Evolutionary conservation across 176 grass and related monocot species (phyloP).

Genomic region (Raddia distichophylla): DNA sequence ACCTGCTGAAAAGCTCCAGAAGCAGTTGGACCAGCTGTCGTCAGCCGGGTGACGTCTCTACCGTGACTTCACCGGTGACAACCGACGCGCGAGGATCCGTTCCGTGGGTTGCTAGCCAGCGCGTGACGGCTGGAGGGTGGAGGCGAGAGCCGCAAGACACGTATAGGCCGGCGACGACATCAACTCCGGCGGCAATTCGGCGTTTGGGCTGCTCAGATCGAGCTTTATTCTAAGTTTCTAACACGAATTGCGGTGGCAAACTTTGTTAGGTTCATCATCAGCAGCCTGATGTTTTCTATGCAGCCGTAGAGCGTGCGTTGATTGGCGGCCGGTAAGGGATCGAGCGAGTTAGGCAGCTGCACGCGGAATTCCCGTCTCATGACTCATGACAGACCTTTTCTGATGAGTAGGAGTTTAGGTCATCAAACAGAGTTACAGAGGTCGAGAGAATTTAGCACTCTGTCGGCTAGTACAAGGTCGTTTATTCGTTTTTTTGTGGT

Average conservation of each 20-base stretch:
- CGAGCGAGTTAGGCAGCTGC: not conserved
- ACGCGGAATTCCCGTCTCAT: not conserved
- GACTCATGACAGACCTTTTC: not conserved
- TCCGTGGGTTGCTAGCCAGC: not conserved
- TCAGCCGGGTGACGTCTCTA: not conserved
- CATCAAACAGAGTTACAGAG: not conserved
- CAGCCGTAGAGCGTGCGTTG: not conserved
- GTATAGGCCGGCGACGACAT: no score
- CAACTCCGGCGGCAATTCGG: no score
- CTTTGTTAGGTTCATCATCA: not conserved
- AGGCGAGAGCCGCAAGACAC: not conserved
- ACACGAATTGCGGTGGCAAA: not conserved
- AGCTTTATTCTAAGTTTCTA: not conserved
- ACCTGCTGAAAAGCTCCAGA: not conserved
- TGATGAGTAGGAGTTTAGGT: not conserved
- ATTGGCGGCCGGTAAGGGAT: not conserved
- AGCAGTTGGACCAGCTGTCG: not conserved
- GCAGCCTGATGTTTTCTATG: not conserved
- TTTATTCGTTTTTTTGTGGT: no score
- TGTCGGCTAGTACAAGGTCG: no score
- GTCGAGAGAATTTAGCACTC: not conserved
- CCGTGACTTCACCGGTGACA: constrained; percentile 20
- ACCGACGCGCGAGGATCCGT: not conserved
- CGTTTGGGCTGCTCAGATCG: not conserved
- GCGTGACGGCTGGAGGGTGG: not conserved